Evolutionary conservation across 1,284 basidiomycete species (phyloP), one percentile per base, ranked within the genome.

Genomic region (Trichosporon faecale): DNA sequence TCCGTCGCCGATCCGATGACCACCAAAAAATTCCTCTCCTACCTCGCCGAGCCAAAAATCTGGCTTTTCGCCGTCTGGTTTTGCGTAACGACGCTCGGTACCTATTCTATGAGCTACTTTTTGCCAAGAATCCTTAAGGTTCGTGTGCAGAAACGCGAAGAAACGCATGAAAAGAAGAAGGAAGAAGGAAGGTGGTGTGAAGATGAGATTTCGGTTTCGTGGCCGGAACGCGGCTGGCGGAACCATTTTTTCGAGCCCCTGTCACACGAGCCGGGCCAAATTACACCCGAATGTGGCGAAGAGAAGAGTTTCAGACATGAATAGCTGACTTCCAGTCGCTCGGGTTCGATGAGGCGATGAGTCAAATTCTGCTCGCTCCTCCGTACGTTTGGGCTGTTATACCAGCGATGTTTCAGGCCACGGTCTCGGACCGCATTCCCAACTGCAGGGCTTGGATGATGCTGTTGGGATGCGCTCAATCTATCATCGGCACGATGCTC

Each of bases 51-150:
- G 74, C 72, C 78, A 72, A 85, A 85, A 79, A 73, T 85, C 25
- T 86, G 85, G 85, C 72, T 76, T 2, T 86, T 82, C 68, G 84
- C 78, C 29, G 70, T 85, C 64, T 77, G 82, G 74, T 84, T 85
- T 75, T 74, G 77, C 64, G 65, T 70, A 31, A 69, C 73, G 4
- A 75, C 75, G 23, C 71, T 70, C 44, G 73, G 68, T n/a, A 70
- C 69, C 1, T 75, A 68, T 65, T 35, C 66, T 16, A 64, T 80
- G 72, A 67, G 75, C 37, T 82, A 80, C 78, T 85, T 85, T 80
- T 74, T 85, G 1, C 84, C 84, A 23, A 76, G 80, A 61, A 85
- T 85, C 61, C 63, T 71, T 75, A 71, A 55, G 23, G 23, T 12
- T 55, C 2, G 21, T 33, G 52, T 55, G 23, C 8, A 11, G 52